A percentile compares a stretch with the other conserved stretches of the same genome.
phyloP scores from a whole-genome alignment of 257 asterid genomes.

The Lycium barbarum region DNA sequence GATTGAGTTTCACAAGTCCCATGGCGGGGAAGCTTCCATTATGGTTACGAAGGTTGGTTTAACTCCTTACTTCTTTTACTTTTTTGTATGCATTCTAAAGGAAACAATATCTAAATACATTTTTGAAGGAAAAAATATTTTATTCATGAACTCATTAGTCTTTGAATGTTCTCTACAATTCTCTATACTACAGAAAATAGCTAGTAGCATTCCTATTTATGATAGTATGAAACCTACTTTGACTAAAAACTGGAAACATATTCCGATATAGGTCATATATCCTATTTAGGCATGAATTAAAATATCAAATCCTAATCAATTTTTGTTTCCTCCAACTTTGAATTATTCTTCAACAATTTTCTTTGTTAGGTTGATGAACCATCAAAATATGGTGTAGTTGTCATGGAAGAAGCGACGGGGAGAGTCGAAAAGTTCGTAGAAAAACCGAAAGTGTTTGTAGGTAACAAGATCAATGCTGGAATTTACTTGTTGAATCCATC shows the following conservation, averaged over 20 bases:
- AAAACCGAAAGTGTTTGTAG: constrained; percentile 87
- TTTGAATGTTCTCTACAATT: too few species aligned
- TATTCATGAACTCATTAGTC: too few species aligned
- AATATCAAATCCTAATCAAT: too few species aligned
- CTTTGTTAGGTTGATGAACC: constrained; percentile 85
- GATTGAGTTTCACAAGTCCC: constrained; percentile 82
- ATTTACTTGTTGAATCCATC: constrained; percentile 82
- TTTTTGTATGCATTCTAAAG: neutral
- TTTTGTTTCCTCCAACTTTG: too few species aligned
- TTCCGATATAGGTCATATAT: too few species aligned
- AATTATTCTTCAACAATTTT: neutral
- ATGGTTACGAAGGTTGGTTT: constrained; percentile 67
- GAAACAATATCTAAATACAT: too few species aligned
- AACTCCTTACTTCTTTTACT: neutral
- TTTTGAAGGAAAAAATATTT: too few species aligned
- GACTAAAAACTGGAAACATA: too few species aligned
- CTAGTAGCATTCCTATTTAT: too few species aligned
- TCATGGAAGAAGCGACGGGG: constrained; percentile 76
- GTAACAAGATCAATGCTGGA: constrained; percentile 94
- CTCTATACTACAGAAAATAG: too few species aligned
- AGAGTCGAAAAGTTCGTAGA: constrained; percentile 90
- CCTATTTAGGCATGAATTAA: too few species aligned
- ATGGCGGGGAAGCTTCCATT: constrained; percentile 83
- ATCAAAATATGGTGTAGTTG: constrained; percentile 89
- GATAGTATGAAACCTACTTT: too few species aligned